phyloP scores from a whole-genome alignment of 805 yeast genomes.

The Kuraishia piskuri region DNA sequence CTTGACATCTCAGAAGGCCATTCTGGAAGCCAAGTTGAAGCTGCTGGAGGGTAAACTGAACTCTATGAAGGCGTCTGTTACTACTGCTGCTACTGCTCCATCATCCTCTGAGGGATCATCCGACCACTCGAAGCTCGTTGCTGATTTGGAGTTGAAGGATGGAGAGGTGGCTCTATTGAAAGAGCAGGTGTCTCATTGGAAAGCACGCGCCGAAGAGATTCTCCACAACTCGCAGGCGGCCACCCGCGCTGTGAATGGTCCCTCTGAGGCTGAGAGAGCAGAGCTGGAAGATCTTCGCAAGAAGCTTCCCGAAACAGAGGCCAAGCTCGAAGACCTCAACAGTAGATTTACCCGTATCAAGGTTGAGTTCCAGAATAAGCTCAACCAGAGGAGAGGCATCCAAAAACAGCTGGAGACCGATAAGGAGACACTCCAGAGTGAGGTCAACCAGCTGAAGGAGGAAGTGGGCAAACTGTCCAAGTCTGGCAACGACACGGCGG shows the following conservation, averaged over 20 bases:
- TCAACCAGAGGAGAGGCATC: constrained; percentile 17
- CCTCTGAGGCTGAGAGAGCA: constrained; percentile 4
- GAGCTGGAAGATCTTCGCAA: constrained; percentile 32
- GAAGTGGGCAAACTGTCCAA: constrained; percentile 6
- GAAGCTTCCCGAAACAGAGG: constrained; percentile 46
- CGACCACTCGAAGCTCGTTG: background rate
- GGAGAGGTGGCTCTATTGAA: constrained; percentile 36
- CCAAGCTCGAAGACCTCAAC: constrained; percentile 9
- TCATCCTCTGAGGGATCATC: too few species aligned
- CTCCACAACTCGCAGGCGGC: constrained; percentile 34
- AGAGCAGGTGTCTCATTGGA: constrained; percentile 56
- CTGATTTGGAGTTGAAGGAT: constrained; percentile 21
- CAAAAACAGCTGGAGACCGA: background rate
- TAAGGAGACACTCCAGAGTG: background rate
- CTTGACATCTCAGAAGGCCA: constrained; percentile 22
- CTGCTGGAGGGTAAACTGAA: background rate
- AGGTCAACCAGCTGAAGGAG: constrained; percentile 11
- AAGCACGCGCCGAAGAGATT: constrained; percentile 39
- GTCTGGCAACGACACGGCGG: too few species aligned
- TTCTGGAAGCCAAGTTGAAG: background rate
- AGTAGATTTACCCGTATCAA: constrained; percentile 20
- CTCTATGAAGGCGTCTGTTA: background rate
- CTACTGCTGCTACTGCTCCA: background rate
- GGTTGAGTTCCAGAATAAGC: constrained; percentile 20
- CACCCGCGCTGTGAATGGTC: constrained; percentile 31